These are phyloP conservation scores for Yamadazyma dendronema DNA, from an alignment of 1,139 yeast genomes.

Conservation along the genomic window DNA sequence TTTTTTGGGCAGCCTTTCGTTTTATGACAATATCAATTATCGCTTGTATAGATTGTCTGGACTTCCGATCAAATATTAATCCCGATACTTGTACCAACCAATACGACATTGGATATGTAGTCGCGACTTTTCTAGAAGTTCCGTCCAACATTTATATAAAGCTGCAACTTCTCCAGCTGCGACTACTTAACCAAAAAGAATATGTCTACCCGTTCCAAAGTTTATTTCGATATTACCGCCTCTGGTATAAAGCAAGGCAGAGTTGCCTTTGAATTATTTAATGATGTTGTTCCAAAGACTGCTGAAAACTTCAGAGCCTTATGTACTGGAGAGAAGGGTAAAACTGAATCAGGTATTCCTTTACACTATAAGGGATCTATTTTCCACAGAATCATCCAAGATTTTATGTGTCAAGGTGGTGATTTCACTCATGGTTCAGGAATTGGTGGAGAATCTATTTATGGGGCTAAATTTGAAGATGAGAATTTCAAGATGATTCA, in stretches of 20 bases:
- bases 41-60: too few species aligned
- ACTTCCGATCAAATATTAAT: too few species aligned
- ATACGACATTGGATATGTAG: too few species aligned
- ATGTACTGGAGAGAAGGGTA: slow-evolving; percentile 90
- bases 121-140: slow-evolving; percentile 4
- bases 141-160: background rate
- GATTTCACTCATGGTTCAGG: slow-evolving; percentile 90
- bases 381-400: slow-evolving; percentile 90
- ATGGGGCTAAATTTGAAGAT: slow-evolving; percentile 94
- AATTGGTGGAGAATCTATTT: slow-evolving; percentile 92
- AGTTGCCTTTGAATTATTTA: slow-evolving; percentile 70
- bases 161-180: background rate
- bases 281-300: slow-evolving; percentile 86
- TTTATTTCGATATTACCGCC: slow-evolving; percentile 72
- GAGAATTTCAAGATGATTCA: slow-evolving; percentile 79
- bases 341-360: slow-evolving; percentile 58
- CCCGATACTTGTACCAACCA: too few species aligned
- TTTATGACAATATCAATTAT: too few species aligned
- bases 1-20: background rate
- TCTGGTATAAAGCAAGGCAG: slow-evolving; percentile 68
- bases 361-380: slow-evolving; percentile 73
- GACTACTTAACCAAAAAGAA: too few species aligned
- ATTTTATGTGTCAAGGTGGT: slow-evolving; percentile 95
- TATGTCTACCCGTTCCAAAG: slow-evolving; percentile 38
- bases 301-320: slow-evolving; percentile 90